These are phyloP conservation scores for Diaporthe sp. DNA, from an alignment of 2,329 filamentous ascomycete species.

Conservation along the genomic window DNA sequence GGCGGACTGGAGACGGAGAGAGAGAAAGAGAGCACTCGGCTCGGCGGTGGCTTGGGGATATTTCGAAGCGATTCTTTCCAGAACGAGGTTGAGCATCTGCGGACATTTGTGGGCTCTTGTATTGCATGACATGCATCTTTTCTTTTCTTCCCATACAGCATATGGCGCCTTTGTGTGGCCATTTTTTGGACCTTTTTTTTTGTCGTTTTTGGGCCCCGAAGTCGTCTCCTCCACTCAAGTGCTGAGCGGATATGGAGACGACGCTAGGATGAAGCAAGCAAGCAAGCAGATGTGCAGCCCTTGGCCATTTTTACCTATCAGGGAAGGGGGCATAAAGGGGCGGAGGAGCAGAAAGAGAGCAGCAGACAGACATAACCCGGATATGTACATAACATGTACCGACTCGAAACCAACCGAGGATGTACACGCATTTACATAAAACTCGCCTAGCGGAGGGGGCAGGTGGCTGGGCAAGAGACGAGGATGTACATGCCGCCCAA, in stretches of 20 bases:
- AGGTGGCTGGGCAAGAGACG: background rate
- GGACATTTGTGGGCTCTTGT: conserved; percentile 9
- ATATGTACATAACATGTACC: background rate
- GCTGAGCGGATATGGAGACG: conserved; percentile 28
- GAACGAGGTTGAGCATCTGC: background rate
- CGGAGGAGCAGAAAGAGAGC: background rate
- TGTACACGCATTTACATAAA: background rate
- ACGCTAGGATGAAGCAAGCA: background rate
- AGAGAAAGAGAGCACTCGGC: conserved; percentile 16
- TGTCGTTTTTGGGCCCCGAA: background rate
- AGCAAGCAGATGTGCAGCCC: conserved; percentile 15
- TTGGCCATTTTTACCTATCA: conserved; percentile 3
- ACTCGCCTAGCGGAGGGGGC: no score
- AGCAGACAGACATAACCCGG: background rate
- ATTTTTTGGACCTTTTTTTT: conserved; percentile 18
- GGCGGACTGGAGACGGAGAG: conserved; percentile 5
- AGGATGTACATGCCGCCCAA: background rate
- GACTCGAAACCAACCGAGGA: background rate
- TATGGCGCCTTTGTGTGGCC: conserved; percentile 27
- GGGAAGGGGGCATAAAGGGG: background rate
- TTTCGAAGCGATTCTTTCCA: conserved; percentile 26
- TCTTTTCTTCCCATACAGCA: conserved; percentile 23
- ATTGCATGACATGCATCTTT: conserved; percentile 22
- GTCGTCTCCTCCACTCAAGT: conserved; percentile 31
- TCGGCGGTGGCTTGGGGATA: conserved; percentile 37